A percentile compares a stretch with the other conserved stretches of the same genome.
phyloP scores from a whole-genome alignment of 2,329 filamentous ascomycete genomes.

The Cercospora brassicicola region DNA sequence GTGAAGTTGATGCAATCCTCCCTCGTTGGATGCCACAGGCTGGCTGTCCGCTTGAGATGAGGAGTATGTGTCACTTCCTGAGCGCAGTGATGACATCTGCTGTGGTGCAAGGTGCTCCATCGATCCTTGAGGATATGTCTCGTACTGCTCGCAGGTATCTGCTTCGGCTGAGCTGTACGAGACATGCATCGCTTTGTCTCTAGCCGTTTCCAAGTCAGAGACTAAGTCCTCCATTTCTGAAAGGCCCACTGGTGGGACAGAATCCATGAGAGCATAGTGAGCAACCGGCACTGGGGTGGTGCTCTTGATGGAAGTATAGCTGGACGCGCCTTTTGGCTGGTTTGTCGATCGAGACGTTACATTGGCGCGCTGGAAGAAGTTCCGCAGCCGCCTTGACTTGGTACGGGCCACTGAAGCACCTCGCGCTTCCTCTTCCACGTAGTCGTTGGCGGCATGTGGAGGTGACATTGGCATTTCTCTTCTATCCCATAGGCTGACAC shows the following conservation, averaged over 20 bases:
- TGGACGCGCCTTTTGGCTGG: conserved; percentile 20
- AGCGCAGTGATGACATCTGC: background rate
- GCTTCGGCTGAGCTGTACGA: background rate
- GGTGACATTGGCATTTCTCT: background rate
- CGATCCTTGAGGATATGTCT: background rate
- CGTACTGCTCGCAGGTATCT: background rate
- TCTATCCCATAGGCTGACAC: background rate
- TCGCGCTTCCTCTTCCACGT: background rate
- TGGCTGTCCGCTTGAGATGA: background rate
- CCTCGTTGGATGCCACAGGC: background rate
- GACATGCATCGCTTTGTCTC: conserved; percentile 20
- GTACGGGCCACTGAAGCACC: background rate
- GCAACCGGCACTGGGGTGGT: conserved; percentile 36
- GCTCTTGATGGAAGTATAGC: conserved; percentile 17
- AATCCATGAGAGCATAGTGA: conserved; percentile 60
- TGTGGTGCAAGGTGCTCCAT: background rate
- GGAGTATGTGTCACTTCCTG: background rate
- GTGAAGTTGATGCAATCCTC: background rate
- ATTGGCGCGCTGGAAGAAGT: conserved; percentile 58
- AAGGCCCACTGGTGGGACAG: conserved; percentile 47
- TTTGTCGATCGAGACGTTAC: conserved; percentile 42
- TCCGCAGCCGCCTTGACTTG: conserved; percentile 54
- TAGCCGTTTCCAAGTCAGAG: conserved; percentile 41
- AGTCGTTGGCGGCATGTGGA: background rate
- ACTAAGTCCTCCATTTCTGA: conserved; percentile 51